Evolutionary conservation across 225 moss, liverwort and hornwort species (phyloP), one percentile per base, ranked within the genome.

Genomic region (Marchantia polymorpha): DNA sequence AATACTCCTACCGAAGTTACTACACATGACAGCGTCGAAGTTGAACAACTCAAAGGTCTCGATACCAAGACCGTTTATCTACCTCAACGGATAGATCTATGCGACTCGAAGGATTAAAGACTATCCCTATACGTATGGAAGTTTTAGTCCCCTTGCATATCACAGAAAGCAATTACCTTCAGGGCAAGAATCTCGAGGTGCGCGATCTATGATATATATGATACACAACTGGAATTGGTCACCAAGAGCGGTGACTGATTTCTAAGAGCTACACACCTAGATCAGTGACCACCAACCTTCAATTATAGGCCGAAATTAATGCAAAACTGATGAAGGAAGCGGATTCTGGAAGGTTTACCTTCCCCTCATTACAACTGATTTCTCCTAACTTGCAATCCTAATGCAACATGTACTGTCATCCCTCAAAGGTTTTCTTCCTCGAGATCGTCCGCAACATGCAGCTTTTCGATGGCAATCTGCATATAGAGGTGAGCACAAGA

Each of bases 381-480:
- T 60, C 76, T 59, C 46, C 61, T 60, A 8, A 61, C 7, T 12
- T 27, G n/a, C 22, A 2, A 27, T 39, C 76, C 76, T 56, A 56
- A 56, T 56, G 13, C 13, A 19, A 65, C 23, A 22, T 52, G 46
- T 51, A 20, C 27, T 59, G 14, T 66, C 14, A 19, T 63, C 61
- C 54, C 19, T 88, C 83, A 99, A 84, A 99, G 85, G 85, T 99
- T 99, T 70, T 95, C 99, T 27, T 95, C 99, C 83, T 99, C 99
- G 31, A 95, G 90, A 75, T 99, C 99, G 77, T 99, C 99, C 15
- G 92, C 90, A 80, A 99, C 95, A 58, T 95, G 94, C 85, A 99
- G 75, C 87, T 99, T 99, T 88, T 99, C 99, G 78, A 99, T 95
- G 26, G 99, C 99, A 39, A 92, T 93, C 93, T 90, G 90, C 79